phyloP scores from a whole-genome alignment of 371 early-diverging fungal genomes.

The Capillidium heterosporum region DNA sequence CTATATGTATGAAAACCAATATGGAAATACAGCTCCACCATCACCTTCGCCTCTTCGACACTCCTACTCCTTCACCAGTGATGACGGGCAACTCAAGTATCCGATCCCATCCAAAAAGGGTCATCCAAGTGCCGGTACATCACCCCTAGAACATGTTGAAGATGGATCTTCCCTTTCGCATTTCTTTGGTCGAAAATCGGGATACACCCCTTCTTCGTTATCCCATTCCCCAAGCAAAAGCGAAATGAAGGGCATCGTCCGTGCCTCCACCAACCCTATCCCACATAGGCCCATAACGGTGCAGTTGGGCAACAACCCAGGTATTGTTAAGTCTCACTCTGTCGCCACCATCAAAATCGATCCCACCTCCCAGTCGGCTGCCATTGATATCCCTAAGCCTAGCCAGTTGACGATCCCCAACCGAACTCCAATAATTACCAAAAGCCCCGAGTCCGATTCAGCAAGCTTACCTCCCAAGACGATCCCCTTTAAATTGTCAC shows the following conservation, averaged over 20 bases:
- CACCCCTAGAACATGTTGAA: neutral
- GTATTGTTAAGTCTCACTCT: neutral
- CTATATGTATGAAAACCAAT: constrained; percentile 1
- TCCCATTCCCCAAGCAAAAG: neutral
- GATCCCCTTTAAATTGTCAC: neutral
- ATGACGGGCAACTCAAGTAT: neutral
- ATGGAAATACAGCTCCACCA: neutral
- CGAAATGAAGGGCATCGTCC: neutral
- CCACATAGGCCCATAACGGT: neutral
- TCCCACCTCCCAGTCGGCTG: neutral
- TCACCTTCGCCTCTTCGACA: constrained; percentile 6
- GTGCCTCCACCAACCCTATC: neutral
- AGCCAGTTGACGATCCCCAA: neutral
- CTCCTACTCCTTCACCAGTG: constrained; percentile 4
- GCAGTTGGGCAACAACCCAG: neutral
- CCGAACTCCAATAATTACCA: too few relatives aligned
- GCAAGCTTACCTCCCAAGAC: neutral
- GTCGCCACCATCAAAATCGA: neutral
- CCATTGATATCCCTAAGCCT: neutral
- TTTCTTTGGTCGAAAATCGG: neutral
- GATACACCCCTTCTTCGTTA: neutral
- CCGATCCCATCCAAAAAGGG: neutral
- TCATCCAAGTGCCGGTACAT: neutral
- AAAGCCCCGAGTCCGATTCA: neutral
- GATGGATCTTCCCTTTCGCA: neutral